Evolutionary conservation across 1,284 basidiomycete genomes (phyloP).

Genomic region (Pseudozyma sp.): DNA sequence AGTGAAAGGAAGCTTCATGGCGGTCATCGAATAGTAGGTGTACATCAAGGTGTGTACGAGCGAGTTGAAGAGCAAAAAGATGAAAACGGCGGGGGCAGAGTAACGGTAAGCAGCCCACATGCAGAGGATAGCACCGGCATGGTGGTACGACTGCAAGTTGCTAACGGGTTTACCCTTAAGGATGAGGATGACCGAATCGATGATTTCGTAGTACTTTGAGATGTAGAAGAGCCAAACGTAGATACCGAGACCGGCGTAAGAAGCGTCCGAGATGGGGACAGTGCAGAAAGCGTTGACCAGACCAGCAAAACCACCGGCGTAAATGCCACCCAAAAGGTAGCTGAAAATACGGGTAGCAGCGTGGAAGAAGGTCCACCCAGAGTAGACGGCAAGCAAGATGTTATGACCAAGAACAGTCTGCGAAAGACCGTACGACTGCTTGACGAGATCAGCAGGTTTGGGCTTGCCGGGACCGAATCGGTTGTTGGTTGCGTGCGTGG

Average conservation of each 20-base stretch:
- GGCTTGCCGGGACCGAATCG: conserved; percentile 49
- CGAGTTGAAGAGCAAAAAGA: conserved; percentile 56
- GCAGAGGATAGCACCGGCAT: conserved; percentile 64
- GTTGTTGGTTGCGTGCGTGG: conserved; percentile 47
- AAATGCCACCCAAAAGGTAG: conserved; percentile 41
- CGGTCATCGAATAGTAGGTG: conserved; percentile 66
- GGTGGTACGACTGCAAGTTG: conserved; percentile 60
- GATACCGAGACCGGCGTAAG: conserved; percentile 54
- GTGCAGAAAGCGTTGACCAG: conserved; percentile 67
- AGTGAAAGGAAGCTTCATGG: conserved; percentile 65
- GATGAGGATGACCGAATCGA: conserved; percentile 68
- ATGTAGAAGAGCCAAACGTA: conserved; percentile 68
- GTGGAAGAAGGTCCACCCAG: conserved; percentile 58
- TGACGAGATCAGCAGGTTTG: conserved; percentile 52
- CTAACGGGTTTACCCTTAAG: conserved; percentile 68
- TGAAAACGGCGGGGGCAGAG: conserved; percentile 52
- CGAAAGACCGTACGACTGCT: conserved; percentile 39
- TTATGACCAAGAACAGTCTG: conserved; percentile 65
- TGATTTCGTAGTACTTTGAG: conserved; percentile 68
- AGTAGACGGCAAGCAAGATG: conserved; percentile 64
- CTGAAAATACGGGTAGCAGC: conserved; percentile 34
- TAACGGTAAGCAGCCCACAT: conserved; percentile 68
- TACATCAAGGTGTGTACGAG: conserved; percentile 58
- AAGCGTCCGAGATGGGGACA: conserved; percentile 60
- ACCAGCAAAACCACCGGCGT: conserved; percentile 44